Evolutionary conservation across 169 alveolate species (phyloP).

Genomic region (Plasmodium adleri): DNA sequence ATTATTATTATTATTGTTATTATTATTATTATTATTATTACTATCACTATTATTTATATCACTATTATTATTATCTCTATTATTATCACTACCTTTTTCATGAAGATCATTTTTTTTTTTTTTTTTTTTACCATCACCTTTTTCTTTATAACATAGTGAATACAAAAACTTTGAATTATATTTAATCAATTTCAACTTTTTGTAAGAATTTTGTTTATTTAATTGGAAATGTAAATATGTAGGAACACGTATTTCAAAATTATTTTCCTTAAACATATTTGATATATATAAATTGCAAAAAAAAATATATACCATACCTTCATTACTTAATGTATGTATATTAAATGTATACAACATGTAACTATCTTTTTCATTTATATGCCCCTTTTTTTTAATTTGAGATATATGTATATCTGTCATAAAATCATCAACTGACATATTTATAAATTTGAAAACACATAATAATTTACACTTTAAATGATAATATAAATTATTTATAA

Average conservation of each 20-base stretch:
- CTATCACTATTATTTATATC: background rate
- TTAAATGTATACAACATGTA: slow-evolving; percentile 22
- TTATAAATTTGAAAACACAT: slow-evolving; percentile 17
- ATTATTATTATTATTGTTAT: background rate
- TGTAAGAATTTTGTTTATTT: slow-evolving; percentile 16
- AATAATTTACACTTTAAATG: slow-evolving; percentile 24
- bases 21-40: background rate
- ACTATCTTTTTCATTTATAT: background rate
- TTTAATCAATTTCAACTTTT: slow-evolving; percentile 12
- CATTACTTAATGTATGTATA: slow-evolving; percentile 46
- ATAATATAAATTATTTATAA: slow-evolving; percentile 35
- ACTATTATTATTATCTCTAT: background rate
- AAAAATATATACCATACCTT: slow-evolving; percentile 42
- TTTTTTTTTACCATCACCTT: background rate
- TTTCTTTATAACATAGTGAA: slow-evolving; percentile 3
- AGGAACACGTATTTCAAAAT: slow-evolving; percentile 6
- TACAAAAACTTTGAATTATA: slow-evolving; percentile 24
- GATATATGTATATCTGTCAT: slow-evolving; percentile 26
- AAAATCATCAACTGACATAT: slow-evolving; percentile 19
- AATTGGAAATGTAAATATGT: slow-evolving; percentile 38
- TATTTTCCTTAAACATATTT: slow-evolving; percentile 12
- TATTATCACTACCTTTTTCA: background rate
- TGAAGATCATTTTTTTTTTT: background rate
- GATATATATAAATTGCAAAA: slow-evolving; percentile 4
- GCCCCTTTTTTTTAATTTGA: slow-evolving; percentile 10